Evolutionary conservation across 1,284 basidiomycete species (phyloP).

Genomic region (Moniliophthora roreri): DNA sequence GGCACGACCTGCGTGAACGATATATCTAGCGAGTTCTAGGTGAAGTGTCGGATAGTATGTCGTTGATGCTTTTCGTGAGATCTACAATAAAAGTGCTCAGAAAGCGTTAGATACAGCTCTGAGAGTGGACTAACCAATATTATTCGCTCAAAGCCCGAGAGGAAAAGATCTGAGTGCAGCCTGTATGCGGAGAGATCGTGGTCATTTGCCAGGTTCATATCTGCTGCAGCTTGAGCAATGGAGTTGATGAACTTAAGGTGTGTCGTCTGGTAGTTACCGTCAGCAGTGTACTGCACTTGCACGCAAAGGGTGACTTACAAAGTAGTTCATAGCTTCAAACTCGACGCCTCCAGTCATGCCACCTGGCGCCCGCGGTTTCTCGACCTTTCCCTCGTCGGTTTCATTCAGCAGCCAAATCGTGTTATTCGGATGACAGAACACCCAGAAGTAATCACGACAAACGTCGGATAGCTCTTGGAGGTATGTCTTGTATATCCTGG

Average conservation of each 20-base stretch:
- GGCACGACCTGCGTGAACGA: constrained; percentile 61
- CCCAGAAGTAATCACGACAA: constrained; percentile 97
- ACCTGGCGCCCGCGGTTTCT: constrained; percentile 91
- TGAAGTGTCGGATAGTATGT: constrained; percentile 92
- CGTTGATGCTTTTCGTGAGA: constrained; percentile 88
- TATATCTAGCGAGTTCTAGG: constrained; percentile 86
- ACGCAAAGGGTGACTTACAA: constrained; percentile 53
- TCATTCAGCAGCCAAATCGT: constrained; percentile 83
- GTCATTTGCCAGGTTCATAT: constrained; percentile 62
- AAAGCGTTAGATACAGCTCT: constrained; percentile 8
- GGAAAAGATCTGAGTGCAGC: constrained; percentile 84
- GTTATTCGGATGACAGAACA: constrained; percentile 96
- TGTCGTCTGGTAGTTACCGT: constrained; percentile 56
- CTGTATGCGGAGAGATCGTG: constrained; percentile 74
- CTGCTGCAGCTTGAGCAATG: constrained; percentile 61
- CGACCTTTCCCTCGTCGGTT: constrained; percentile 81
- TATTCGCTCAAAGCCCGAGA: constrained; percentile 85
- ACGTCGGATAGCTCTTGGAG: constrained; percentile 87
- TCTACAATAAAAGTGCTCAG: constrained; percentile 45
- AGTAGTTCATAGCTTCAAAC: constrained; percentile 94
- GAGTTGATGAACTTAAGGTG: constrained; percentile 86
- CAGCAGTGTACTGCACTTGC: constrained; percentile 11
- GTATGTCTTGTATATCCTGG: constrained; percentile 89
- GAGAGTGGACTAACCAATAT: constrained; percentile 51
- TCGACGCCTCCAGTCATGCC: constrained; percentile 99